phyloP scores from a whole-genome alignment of 73 alveolate species.

The Paramecium tetraurelia region DNA sequence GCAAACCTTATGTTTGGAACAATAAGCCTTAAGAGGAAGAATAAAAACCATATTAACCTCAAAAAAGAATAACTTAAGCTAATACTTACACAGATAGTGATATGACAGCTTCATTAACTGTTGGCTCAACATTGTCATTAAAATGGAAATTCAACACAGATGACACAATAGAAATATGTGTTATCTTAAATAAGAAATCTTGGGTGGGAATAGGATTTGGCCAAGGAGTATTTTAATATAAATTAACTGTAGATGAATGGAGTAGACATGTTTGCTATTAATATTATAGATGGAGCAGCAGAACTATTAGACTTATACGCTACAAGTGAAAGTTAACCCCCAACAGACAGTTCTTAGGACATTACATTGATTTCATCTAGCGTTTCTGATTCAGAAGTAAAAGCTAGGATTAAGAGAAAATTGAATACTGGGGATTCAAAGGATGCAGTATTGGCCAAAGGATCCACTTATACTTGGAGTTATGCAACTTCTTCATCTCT shows the following conservation, averaged over 20 bases:
- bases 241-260: not conserved
- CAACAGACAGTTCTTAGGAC: not conserved
- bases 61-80: not conserved
- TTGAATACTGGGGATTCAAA: constrained; percentile 33
- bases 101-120: not conserved
- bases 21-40: not conserved
- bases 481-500: not conserved
- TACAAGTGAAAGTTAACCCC: not conserved
- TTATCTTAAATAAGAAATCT: not conserved
- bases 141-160: constrained; percentile 22
- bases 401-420: not conserved
- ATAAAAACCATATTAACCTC: not conserved
- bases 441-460: not conserved
- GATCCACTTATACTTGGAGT: not conserved
- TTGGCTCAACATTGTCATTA: not conserved
- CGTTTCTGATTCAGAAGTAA: not conserved
- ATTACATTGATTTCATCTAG: not conserved
- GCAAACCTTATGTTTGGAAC: not conserved
- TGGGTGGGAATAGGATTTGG: constrained; percentile 47
- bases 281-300: not conserved
- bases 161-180: not conserved
- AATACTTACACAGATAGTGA: constrained; percentile 26
- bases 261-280: not conserved
- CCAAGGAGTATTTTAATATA: not conserved
- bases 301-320: not conserved